phyloP scores from a whole-genome alignment of 176 grass and related monocot genomes.

The Microstegium vimineum region DNA sequence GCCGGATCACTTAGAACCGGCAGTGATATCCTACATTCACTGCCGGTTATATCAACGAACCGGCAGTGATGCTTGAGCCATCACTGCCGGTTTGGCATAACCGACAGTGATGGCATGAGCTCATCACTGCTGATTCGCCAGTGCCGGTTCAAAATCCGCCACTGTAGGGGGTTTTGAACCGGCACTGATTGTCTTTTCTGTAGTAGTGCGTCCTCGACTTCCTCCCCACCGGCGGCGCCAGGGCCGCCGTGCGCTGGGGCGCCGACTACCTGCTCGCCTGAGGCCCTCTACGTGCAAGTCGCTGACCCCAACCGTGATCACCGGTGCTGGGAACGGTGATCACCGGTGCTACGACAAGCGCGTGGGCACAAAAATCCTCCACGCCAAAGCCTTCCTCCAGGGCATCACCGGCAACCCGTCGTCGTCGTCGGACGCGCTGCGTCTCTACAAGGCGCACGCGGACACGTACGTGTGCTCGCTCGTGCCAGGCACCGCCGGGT shows the following conservation, averaged over 20 bases:
- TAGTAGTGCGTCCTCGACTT: constrained; percentile 61
- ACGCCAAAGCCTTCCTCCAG: constrained; percentile 50
- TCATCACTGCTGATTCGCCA: too few species aligned
- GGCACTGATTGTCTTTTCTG: too few species aligned
- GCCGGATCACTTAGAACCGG: too few species aligned
- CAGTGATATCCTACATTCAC: too few species aligned
- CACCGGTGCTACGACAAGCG: constrained; percentile 94
- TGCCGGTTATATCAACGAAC: too few species aligned
- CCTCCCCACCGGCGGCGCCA: not conserved
- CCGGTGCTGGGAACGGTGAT: constrained; percentile 77
- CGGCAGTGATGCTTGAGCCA: too few species aligned
- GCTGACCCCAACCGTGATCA: not conserved
- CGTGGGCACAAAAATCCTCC: constrained; percentile 59
- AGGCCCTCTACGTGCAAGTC: not conserved
- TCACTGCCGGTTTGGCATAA: too few species aligned
- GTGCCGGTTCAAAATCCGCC: too few species aligned
- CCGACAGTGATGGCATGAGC: too few species aligned
- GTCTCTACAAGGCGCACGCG: constrained; percentile 72
- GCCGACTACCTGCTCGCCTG: constrained; percentile 70
- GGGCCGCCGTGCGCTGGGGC: constrained; percentile 85
- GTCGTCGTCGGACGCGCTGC: not conserved
- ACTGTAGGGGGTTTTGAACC: too few species aligned
- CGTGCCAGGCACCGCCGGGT: constrained; percentile 41
- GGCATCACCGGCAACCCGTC: constrained; percentile 6
- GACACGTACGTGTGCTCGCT: constrained; percentile 74